Evolutionary conservation across 108 stramenopile species (phyloP).

Genomic region (Cyclotella kingstonii): DNA sequence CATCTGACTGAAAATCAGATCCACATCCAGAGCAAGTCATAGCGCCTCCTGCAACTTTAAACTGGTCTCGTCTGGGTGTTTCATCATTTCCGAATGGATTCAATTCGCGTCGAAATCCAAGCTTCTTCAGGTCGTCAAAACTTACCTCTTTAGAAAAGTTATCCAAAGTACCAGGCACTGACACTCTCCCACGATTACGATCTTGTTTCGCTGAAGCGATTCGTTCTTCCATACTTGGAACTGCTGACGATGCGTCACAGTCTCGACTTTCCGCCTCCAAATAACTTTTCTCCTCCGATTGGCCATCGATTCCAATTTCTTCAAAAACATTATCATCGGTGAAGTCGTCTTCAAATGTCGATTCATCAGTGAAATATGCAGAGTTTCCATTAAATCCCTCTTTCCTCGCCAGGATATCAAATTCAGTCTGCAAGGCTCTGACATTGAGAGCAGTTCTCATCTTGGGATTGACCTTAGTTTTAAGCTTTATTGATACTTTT

Average conservation of each 20-base stretch:
- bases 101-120: slow-evolving; percentile 72
- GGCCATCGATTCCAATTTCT: slow-evolving; percentile 29
- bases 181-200: slow-evolving; percentile 48
- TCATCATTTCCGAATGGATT: slow-evolving; percentile 84
- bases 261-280: slow-evolving; percentile 59
- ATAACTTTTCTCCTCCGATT: slow-evolving; percentile 33
- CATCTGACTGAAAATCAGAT: slow-evolving; percentile 68
- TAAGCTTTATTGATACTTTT: slow-evolving; percentile 9
- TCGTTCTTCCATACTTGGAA: slow-evolving; percentile 50
- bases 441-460: slow-evolving; percentile 45
- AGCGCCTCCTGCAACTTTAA: slow-evolving; percentile 69
- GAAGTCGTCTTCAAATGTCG: slow-evolving; percentile 81
- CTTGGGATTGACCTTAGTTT: slow-evolving; percentile 50
- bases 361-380: slow-evolving; percentile 59
- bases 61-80: slow-evolving; percentile 62
- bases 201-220: slow-evolving; percentile 49
- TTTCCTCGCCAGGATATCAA: slow-evolving; percentile 81
- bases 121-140: slow-evolving; percentile 47
- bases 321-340: slow-evolving; percentile 40
- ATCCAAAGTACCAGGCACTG: slow-evolving; percentile 58
- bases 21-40: slow-evolving; percentile 88
- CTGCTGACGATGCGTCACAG: slow-evolving; percentile 38
- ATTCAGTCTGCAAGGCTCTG: slow-evolving; percentile 55
- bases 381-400: slow-evolving; percentile 76
- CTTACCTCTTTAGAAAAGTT: slow-evolving; percentile 51